Conservation (phyloP, 345 rosid species). For the Eucalyptus erythrocorys region DNA sequence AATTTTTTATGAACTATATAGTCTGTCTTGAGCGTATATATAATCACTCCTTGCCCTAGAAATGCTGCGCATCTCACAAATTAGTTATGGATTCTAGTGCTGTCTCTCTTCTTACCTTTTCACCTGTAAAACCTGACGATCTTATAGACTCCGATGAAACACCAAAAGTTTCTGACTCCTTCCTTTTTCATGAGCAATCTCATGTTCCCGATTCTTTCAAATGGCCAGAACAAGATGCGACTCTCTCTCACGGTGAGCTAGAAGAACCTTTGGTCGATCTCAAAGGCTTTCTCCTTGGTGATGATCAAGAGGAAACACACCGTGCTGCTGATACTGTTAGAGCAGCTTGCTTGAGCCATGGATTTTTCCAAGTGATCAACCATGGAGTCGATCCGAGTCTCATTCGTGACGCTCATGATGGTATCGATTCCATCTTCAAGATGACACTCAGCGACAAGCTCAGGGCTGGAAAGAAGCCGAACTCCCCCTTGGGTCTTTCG, state of each 20-base stretch:
- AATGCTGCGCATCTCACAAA: neutral
- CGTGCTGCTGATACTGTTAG: constrained; percentile 13
- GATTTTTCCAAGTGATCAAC: constrained; percentile 57
- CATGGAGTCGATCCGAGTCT: constrained; percentile 36
- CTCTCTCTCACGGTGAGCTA: constrained; percentile 16
- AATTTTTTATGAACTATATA: neutral
- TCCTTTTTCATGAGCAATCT: neutral
- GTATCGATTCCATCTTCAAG: constrained; percentile 18
- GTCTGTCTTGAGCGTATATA: neutral
- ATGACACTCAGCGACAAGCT: constrained; percentile 12
- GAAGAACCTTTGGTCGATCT: constrained; percentile 35
- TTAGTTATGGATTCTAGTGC: neutral
- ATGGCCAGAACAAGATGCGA: constrained; percentile 31
- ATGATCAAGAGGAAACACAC: constrained; percentile 6
- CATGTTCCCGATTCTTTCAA: constrained; percentile 15
- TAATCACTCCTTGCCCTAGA: neutral
- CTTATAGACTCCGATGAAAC: neutral
- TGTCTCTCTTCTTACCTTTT: neutral
- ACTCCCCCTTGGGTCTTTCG: constrained; percentile 27
- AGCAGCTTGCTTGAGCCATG: constrained; percentile 44
- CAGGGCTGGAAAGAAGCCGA: constrained; percentile 6
- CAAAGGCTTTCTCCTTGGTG: constrained; percentile 26
- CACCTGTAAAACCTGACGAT: neutral
- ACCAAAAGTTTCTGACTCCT: neutral
- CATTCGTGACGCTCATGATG: constrained; percentile 12